phyloP scores from a whole-genome alignment of 495 filamentous ascomycete genomes.

The Ascobolus immersus region DNA sequence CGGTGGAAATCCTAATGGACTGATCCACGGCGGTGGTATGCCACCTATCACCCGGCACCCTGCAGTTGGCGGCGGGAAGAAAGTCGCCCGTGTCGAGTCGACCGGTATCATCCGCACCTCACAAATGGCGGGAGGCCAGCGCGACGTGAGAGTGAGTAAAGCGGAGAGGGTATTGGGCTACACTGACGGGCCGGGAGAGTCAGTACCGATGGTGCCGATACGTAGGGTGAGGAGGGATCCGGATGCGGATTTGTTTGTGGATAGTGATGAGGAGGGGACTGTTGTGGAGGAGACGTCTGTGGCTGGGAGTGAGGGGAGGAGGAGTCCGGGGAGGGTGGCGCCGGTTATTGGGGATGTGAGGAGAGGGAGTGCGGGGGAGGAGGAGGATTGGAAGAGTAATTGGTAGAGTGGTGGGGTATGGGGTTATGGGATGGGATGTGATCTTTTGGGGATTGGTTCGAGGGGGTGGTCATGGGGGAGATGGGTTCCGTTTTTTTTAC shows the following conservation, averaged over 20 bases:
- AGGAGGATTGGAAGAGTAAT: conserved; percentile 5
- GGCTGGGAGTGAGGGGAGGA: conserved; percentile 12
- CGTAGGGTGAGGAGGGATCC: neutral
- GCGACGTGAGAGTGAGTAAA: neutral
- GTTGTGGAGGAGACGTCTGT: neutral
- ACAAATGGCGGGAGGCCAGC: neutral
- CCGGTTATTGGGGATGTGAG: conserved; percentile 15
- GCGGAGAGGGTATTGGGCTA: neutral
- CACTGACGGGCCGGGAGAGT: neutral
- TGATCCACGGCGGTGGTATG: neutral
- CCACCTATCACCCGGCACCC: no score
- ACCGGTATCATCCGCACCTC: neutral
- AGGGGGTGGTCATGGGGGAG: neutral
- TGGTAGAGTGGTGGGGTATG: neutral
- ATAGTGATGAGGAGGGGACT: neutral
- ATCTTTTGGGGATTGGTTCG: neutral
- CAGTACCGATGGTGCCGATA: neutral
- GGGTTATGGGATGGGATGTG: neutral
- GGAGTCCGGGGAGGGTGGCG: conserved; percentile 22
- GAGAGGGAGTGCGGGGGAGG: conserved; percentile 14
- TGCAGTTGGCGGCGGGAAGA: no score
- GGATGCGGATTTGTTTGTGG: neutral
- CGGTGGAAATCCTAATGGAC: neutral
- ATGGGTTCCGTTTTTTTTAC: neutral
- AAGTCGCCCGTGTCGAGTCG: neutral